phyloP scores from a whole-genome alignment of 192 early-diverging fungal species.

The Coemansia sp. region DNA sequence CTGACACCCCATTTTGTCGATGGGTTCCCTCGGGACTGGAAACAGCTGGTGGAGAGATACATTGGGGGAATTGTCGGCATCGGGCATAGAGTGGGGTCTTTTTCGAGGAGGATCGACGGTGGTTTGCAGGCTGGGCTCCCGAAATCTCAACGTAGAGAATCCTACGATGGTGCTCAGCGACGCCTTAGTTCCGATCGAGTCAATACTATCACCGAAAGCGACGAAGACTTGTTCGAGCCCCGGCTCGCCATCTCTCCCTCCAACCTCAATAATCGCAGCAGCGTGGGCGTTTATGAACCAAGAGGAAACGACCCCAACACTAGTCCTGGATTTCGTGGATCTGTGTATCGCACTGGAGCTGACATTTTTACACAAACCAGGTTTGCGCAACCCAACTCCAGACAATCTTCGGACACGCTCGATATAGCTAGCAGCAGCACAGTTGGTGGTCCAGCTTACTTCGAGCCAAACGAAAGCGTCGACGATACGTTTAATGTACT shows the following conservation, averaged over 20 bases:
- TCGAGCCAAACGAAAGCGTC: background rate
- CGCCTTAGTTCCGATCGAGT: conserved; percentile 3
- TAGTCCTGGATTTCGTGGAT: background rate
- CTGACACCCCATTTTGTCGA: conserved; percentile 24
- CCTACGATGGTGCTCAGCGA: conserved; percentile 4
- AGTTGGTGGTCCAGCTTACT: background rate
- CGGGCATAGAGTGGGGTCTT: background rate
- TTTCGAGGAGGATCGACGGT: conserved; percentile 11
- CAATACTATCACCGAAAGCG: conserved; percentile 4
- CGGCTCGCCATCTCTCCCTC: background rate
- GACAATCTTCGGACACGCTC: background rate
- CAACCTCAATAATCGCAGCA: background rate
- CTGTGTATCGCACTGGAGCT: conserved; percentile 35
- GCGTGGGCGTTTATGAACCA: background rate
- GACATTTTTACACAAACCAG: conserved; percentile 25
- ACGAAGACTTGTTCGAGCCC: conserved; percentile 3
- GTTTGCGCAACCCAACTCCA: conserved; percentile 3
- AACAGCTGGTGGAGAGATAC: conserved; percentile 18
- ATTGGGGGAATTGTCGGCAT: background rate
- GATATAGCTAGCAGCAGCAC: conserved; percentile 1
- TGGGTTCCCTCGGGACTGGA: conserved; percentile 41
- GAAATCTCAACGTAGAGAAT: conserved; percentile 5
- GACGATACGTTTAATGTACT: conserved; percentile 2
- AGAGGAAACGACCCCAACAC: background rate
- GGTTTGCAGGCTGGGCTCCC: background rate